Percentiles rank a stretch among this genome's conserved stretches.
Conservation (phyloP, 2,329 filamentous ascomycete genomes). For the Alternaria rosae region DNA sequence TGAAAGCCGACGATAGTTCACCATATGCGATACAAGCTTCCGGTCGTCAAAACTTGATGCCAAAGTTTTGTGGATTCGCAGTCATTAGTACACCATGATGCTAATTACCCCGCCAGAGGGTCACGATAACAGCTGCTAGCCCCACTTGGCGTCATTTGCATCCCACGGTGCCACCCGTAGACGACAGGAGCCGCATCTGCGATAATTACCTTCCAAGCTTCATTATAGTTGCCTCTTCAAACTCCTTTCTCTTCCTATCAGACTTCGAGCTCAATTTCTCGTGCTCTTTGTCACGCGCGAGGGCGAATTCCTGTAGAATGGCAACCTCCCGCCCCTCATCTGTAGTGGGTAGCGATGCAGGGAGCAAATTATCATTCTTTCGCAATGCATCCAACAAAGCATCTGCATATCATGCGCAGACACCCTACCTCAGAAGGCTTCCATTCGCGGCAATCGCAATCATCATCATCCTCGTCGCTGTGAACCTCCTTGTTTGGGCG, state of each 20-base stretch:
- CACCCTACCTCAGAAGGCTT: conserved; percentile 64
- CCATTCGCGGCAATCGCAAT: conserved; percentile 66
- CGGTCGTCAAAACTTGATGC: not conserved
- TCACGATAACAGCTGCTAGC: conserved; percentile 20
- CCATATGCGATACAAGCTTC: not conserved
- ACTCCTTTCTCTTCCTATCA: not conserved
- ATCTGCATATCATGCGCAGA: conserved; percentile 57
- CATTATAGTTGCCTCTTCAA: not conserved
- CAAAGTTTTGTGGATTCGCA: not conserved
- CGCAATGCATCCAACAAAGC: conserved; percentile 45
- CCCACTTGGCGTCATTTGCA: conserved; percentile 27
- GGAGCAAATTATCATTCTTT: conserved; percentile 30
- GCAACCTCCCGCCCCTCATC: conserved; percentile 15
- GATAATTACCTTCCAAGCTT: not conserved
- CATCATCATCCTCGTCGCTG: conserved; percentile 59
- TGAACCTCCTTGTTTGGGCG: conserved; percentile 67
- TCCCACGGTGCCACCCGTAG: conserved; percentile 16
- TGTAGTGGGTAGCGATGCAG: conserved; percentile 14
- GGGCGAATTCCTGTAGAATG: conserved; percentile 13
- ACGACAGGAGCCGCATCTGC: not conserved
- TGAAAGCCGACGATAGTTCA: not conserved
- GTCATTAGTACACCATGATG: conserved; percentile 25
- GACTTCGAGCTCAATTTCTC: not conserved
- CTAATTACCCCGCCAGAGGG: conserved; percentile 24
- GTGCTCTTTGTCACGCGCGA: not conserved